These are phyloP conservation scores for Gynandropsis gynandra DNA, from an alignment of 345 rosid genomes.

Conservation along the genomic window DNA sequence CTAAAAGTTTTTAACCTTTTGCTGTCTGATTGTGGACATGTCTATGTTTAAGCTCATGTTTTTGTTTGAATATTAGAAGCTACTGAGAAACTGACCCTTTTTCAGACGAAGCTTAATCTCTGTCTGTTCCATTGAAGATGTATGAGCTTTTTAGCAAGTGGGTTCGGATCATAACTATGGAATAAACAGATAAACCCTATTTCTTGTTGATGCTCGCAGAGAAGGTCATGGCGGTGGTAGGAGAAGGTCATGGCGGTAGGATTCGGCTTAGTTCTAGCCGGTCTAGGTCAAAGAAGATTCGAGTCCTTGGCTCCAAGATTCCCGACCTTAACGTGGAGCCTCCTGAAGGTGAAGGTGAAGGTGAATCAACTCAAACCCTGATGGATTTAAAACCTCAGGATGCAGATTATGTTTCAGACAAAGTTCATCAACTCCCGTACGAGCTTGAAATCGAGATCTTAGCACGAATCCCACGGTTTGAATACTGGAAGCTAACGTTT, in stretches of 20 bases:
- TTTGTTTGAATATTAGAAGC: no score
- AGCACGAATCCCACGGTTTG: conserved; percentile 63
- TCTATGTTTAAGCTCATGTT: no score
- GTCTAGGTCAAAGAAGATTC: conserved; percentile 22
- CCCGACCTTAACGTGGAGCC: conserved; percentile 24
- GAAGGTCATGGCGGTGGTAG: conserved; percentile 33
- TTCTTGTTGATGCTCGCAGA: conserved; percentile 13
- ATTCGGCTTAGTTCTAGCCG: conserved; percentile 9
- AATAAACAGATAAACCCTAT: no score
- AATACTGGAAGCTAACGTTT: conserved; percentile 54
- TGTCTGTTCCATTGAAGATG: no score
- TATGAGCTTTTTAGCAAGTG: no score
- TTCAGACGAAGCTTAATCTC: no score
- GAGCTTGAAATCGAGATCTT: conserved; percentile 69
- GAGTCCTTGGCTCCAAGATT: conserved; percentile 20
- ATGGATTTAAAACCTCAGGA: conserved; percentile 60
- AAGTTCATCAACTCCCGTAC: conserved; percentile 48
- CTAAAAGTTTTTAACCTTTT: no score
- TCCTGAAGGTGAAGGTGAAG: conserved; percentile 24
- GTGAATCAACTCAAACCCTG: conserved; percentile 21
- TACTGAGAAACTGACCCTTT: no score
- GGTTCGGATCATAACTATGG: no score
- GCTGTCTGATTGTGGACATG: no score
- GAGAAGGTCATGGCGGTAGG: neutral
- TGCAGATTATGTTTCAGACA: conserved; percentile 65